Base-by-base conservation (phyloP, 768 basidiomycete genomes). In the Lactarius indigo region DNA sequence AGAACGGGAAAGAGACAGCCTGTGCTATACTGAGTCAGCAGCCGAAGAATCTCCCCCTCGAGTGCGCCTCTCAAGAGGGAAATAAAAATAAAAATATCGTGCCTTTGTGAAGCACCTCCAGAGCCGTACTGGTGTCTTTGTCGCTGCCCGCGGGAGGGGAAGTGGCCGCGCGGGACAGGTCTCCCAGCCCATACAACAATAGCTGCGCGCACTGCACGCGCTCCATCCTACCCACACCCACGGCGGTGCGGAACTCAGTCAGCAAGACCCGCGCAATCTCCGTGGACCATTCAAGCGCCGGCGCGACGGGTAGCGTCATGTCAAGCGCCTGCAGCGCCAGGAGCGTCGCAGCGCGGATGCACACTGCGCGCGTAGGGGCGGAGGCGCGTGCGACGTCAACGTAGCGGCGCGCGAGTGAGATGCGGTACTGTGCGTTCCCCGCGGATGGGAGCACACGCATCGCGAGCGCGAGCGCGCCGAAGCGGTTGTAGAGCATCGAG, bases 401-500 rank as follows among this genome's bases (percentile, higher is more conserved):
- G 71, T 91, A 93, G 31, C 81, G 82, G 20, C 82, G 84, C 7
- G 89, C 88, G 61, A 85, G 86, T n/a, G 80, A 76, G 50, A 95
- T 75, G 18, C 89, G 85, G 54, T 82, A 80, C 5, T 76, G 76
- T 56, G 82, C 76, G 26, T 83, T 81, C 2, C 79, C 70, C 1
- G 79, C 73, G 0, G 80, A 76, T 0, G 87, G 85, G 56, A 89
- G 85, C 55, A 97, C 83, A 70, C 87, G 83, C 52, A 91, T 81
- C 5, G 86, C 87, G 31, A 92, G 79, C 6, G 89, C 85, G 69
- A 90, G 79, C 13, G 90, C 87, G 58, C 84, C 85, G 71, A 92
- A 86, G 10, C 94, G 86, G 75, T 97, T 97, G 76, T 89, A 86
- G 39, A 96, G 80, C 82, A 87, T 87, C 1, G 92, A 89, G 2